Conservation (phyloP, 805 yeast species). For the Schwanniomyces sp. region DNA sequence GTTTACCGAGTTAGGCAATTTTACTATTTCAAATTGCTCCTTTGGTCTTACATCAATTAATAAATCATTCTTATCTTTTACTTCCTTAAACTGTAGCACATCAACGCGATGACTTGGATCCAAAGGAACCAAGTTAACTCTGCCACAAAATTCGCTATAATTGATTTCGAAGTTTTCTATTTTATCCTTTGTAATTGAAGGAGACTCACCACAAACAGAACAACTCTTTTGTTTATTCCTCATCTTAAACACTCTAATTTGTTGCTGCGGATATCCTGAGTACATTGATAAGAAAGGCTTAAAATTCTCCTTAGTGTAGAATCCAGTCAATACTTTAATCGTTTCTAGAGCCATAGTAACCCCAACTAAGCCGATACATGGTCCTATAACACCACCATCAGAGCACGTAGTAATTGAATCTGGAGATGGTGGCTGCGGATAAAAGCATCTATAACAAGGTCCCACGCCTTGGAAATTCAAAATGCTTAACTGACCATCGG, state of each 20-base stretch:
- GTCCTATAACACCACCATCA: slow-evolving; percentile 94
- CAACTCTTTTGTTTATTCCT: slow-evolving; percentile 64
- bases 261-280: slow-evolving; percentile 65
- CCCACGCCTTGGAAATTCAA: slow-evolving; percentile 64
- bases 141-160: slow-evolving; percentile 78
- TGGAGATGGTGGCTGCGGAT: slow-evolving; percentile 88
- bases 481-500: slow-evolving; percentile 87
- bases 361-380: slow-evolving; percentile 94
- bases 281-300: slow-evolving; percentile 69
- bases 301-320: slow-evolving; percentile 51
- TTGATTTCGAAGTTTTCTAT: slow-evolving; percentile 53
- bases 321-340: slow-evolving; percentile 65
- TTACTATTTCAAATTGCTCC: slow-evolving; percentile 71
- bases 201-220: slow-evolving; percentile 57
- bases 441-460: slow-evolving; percentile 94
- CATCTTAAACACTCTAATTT: slow-evolving; percentile 76
- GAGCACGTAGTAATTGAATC: slow-evolving; percentile 79
- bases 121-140: slow-evolving; percentile 46
- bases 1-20: slow-evolving; percentile 58
- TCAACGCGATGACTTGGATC: slow-evolving; percentile 46
- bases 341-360: slow-evolving; percentile 86
- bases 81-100: slow-evolving; percentile 32
- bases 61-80: slow-evolving; percentile 24
- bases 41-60: slow-evolving; percentile 77
- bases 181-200: slow-evolving; percentile 46